phyloP scores from a whole-genome alignment of 108 stramenopile genomes.

The Fistulifera solaris region DNA sequence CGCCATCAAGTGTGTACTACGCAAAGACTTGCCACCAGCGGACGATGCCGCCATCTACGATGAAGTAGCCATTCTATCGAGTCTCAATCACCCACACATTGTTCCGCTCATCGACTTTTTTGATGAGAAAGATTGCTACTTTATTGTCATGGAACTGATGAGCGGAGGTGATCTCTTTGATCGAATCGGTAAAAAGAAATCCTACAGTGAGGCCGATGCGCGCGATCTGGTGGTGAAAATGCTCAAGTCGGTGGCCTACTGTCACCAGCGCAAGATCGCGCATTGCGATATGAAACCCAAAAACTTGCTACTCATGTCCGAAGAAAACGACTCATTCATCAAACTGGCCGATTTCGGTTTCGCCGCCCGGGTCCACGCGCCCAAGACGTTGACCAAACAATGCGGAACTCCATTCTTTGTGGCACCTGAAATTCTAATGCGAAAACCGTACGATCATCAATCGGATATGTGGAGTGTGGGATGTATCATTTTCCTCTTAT shows the following conservation, averaged over 20 bases:
- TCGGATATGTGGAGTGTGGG: slow-evolving; percentile 97
- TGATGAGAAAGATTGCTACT: slow-evolving; percentile 75
- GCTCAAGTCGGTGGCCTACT: slow-evolving; percentile 64
- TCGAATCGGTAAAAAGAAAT: slow-evolving; percentile 76
- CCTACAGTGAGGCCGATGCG: slow-evolving; percentile 79
- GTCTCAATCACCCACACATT: slow-evolving; percentile 78
- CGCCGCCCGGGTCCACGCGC: slow-evolving; percentile 66
- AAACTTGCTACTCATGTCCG: slow-evolving; percentile 71
- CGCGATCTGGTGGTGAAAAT: slow-evolving; percentile 70
- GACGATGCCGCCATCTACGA: slow-evolving; percentile 80
- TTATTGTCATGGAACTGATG: slow-evolving; percentile 86
- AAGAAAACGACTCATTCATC: slow-evolving; percentile 72
- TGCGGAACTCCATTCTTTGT: slow-evolving; percentile 94
- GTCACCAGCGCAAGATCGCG: slow-evolving; percentile 64
- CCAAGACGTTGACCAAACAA: slow-evolving; percentile 63
- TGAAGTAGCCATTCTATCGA: slow-evolving; percentile 83
- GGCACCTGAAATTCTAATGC: slow-evolving; percentile 90
- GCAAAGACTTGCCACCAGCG: slow-evolving; percentile 62
- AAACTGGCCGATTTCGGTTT: slow-evolving; percentile 91
- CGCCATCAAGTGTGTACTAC: slow-evolving; percentile 77
- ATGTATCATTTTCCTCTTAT: slow-evolving; percentile 86
- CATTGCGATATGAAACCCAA: slow-evolving; percentile 92
- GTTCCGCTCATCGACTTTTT: slow-evolving; percentile 91
- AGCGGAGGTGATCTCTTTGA: slow-evolving; percentile 90
- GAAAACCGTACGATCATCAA: slow-evolving; percentile 63